Evolutionary conservation across 441 rosid genomes (phyloP).

Genomic region (Macaranga tanarius): DNA sequence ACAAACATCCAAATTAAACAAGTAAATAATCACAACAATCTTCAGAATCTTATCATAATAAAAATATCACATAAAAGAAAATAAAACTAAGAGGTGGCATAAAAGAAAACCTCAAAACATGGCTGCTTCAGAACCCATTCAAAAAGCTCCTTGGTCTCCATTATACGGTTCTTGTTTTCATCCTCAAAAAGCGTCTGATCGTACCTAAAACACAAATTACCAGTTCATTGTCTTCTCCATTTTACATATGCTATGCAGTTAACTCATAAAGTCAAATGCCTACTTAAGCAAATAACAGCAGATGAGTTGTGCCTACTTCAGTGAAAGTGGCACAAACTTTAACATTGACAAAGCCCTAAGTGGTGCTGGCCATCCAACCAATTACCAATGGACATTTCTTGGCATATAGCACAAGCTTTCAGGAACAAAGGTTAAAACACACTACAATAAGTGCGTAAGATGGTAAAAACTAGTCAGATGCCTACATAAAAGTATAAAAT

Average conservation of each 20-base stretch:
- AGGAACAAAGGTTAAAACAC: background rate
- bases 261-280: background rate
- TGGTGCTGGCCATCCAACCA: background rate
- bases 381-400: background rate
- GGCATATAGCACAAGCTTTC: background rate
- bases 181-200: conserved; percentile 95
- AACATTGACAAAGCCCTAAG: background rate
- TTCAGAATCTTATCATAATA: background rate
- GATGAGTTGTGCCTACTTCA: background rate
- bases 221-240: background rate
- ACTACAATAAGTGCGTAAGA: background rate
- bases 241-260: background rate
- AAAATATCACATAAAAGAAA: background rate
- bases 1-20: conserved; percentile 18
- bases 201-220: conserved; percentile 49
- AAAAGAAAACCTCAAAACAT: conserved; percentile 76
- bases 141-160: conserved; percentile 87
- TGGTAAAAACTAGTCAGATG: background rate
- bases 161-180: conserved; percentile 84
- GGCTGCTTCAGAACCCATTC: conserved; percentile 99
- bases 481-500: background rate
- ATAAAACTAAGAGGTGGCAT: conserved; percentile 5
- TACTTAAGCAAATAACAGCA: background rate
- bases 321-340: background rate
- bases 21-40: background rate